Conservation (phyloP, 1,284 basidiomycete genomes). For the Trichosporon sp. region DNA sequence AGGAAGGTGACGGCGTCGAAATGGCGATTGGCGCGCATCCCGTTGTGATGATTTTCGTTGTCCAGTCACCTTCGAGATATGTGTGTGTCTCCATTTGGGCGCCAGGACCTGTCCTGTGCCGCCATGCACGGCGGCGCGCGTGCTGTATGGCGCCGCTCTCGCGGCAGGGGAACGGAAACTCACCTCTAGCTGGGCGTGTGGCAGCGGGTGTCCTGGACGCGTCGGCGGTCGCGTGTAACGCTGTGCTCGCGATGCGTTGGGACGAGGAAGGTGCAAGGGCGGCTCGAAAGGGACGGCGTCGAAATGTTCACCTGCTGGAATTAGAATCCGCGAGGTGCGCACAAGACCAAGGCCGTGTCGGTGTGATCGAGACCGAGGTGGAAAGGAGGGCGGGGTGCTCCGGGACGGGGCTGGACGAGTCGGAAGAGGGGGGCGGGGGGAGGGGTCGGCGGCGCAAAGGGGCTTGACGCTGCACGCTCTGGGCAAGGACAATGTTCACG, state of each 20-base stretch:
- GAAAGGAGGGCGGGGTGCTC: neutral
- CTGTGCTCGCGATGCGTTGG: neutral
- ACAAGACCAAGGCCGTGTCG: conserved; percentile 1
- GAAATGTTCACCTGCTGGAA: conserved; percentile 3
- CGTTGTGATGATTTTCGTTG: conserved; percentile 1
- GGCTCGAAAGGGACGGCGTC: conserved; percentile 1
- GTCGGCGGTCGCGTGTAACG: conserved; percentile 3
- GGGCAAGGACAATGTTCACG: neutral
- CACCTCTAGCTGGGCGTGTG: neutral
- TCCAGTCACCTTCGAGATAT: conserved; percentile 1
- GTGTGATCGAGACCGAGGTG: neutral
- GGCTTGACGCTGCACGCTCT: neutral
- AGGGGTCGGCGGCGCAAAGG: neutral
- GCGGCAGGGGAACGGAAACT: neutral
- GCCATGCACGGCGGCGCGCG: neutral
- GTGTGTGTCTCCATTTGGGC: neutral
- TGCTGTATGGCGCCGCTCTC: neutral
- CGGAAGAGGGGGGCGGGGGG: neutral
- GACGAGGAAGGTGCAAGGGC: neutral
- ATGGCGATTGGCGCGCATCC: conserved; percentile 4
- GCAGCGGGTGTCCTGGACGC: conserved; percentile 1
- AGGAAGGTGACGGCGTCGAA: neutral
- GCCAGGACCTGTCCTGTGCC: neutral
- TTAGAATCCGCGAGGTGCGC: conserved; percentile 1
- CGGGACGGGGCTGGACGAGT: neutral